phyloP scores from a whole-genome alignment of 2,329 filamentous ascomycete species.

The Calonectria montana region DNA sequence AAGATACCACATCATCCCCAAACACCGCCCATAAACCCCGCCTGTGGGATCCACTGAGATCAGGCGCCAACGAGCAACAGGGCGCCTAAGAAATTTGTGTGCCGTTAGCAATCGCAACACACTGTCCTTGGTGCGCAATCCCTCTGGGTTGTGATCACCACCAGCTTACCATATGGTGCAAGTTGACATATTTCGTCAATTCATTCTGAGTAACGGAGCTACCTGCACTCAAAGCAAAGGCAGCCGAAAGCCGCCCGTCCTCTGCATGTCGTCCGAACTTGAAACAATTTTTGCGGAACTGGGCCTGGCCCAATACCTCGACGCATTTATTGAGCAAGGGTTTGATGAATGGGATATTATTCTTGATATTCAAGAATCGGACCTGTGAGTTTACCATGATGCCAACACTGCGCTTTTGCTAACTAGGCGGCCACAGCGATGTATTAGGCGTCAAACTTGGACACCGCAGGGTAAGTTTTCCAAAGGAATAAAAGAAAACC shows the following conservation, averaged over 20 bases:
- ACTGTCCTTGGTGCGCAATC: neutral
- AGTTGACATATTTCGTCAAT: conserved; percentile 3
- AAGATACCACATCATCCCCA: conserved; percentile 3
- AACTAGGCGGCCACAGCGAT: conserved; percentile 62
- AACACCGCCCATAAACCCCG: conserved; percentile 5
- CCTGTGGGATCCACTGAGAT: conserved; percentile 21
- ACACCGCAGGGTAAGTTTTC: conserved; percentile 75
- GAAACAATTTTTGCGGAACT: conserved; percentile 77
- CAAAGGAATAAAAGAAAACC: neutral
- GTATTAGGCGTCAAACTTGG: conserved; percentile 82
- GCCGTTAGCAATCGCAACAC: neutral
- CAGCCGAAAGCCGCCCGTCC: conserved; percentile 26
- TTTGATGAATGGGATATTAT: conserved; percentile 90
- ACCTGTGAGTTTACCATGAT: conserved; percentile 69
- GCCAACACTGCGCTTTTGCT: conserved; percentile 17
- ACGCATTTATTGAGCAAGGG: conserved; percentile 79
- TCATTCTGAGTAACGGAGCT: conserved; percentile 24
- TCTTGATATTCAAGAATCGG: conserved; percentile 85
- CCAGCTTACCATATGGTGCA: conserved; percentile 7
- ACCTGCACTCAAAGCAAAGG: conserved; percentile 18
- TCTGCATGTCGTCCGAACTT: conserved; percentile 67
- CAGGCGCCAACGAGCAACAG: conserved; percentile 14
- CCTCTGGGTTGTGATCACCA: conserved; percentile 4
- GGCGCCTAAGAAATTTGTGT: neutral
- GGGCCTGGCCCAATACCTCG: conserved; percentile 82